Evolutionary conservation across 176 grass and related monocot species (phyloP).

Genomic region (Pharus latifolius): DNA sequence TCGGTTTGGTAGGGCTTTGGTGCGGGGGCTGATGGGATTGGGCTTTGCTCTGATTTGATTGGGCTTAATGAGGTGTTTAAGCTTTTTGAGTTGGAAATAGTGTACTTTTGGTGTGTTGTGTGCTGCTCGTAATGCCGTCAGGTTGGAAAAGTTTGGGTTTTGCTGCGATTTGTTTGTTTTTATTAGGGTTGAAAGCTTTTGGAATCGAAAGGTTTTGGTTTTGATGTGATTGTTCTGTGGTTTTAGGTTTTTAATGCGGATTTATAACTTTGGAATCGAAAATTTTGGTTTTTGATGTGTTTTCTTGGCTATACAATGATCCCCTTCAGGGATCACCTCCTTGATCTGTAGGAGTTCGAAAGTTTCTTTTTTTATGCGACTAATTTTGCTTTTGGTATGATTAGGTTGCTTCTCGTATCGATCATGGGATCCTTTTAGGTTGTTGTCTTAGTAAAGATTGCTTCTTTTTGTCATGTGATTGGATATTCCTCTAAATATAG

Average conservation of each 20-base stretch:
- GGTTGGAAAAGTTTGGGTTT: not conserved
- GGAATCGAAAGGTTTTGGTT: not conserved
- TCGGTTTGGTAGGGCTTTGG: not conserved
- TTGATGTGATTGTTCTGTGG: not conserved
- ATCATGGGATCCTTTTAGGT: not conserved
- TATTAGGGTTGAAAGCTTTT: not conserved
- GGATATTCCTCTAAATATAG: not conserved
- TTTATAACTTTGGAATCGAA: not conserved
- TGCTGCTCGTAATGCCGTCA: not conserved
- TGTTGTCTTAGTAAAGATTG: not conserved
- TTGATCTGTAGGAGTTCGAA: not conserved
- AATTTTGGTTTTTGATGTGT: not conserved
- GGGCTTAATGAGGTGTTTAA: not conserved
- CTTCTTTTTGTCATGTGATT: not conserved
- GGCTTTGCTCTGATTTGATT: not conserved
- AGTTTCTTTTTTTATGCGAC: not conserved
- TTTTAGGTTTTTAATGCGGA: not conserved
- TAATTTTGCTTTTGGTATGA: not conserved
- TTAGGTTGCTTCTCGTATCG: not conserved
- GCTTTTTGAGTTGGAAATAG: constrained; percentile 8
- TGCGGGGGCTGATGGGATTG: not conserved
- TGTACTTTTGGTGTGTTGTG: too few relatives aligned
- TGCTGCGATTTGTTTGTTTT: not conserved
- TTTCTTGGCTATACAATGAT: not conserved
- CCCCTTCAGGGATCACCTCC: not conserved